Conservation (phyloP, 75 land plant genomes). For the Cunninghamia lanceolata region DNA sequence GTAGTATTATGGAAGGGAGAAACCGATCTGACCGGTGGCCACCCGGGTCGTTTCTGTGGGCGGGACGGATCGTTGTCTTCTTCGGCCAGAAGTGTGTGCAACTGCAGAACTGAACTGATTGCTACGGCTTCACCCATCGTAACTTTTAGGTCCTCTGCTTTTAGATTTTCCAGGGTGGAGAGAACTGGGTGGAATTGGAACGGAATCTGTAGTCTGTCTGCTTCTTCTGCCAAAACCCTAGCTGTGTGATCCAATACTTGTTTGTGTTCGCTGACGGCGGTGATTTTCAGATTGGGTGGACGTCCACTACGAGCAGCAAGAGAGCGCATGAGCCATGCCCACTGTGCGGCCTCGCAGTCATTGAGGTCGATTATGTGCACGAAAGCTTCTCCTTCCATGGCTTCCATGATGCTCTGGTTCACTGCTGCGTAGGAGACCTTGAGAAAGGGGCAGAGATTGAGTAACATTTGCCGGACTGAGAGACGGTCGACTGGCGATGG, state of each 20-base stretch:
- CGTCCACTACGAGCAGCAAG: constrained; percentile 57
- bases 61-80: neutral
- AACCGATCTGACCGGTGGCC: neutral
- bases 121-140: constrained; percentile 79
- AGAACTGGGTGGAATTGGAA: constrained; percentile 74
- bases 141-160: constrained; percentile 50
- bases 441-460: constrained; percentile 58
- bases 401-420: constrained; percentile 72
- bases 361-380: constrained; percentile 67
- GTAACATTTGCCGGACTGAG: constrained; percentile 45
- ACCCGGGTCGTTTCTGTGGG: neutral
- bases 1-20: neutral
- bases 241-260: constrained; percentile 56
- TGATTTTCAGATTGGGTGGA: constrained; percentile 75
- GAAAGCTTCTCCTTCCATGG: constrained; percentile 82
- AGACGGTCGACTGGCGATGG: constrained; percentile 26
- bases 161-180: constrained; percentile 31
- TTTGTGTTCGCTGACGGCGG: constrained; percentile 47
- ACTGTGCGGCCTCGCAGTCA: constrained; percentile 50
- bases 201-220: constrained; percentile 69
- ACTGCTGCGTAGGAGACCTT: constrained; percentile 41
- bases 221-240: constrained; percentile 46
- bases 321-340: constrained; percentile 57
- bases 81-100: constrained; percentile 52
- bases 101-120: constrained; percentile 48